A percentile compares a stretch with the other conserved stretches of the same genome.
phyloP scores from a whole-genome alignment of 306 rosid species.

The Fragaria nilgerrensis region DNA sequence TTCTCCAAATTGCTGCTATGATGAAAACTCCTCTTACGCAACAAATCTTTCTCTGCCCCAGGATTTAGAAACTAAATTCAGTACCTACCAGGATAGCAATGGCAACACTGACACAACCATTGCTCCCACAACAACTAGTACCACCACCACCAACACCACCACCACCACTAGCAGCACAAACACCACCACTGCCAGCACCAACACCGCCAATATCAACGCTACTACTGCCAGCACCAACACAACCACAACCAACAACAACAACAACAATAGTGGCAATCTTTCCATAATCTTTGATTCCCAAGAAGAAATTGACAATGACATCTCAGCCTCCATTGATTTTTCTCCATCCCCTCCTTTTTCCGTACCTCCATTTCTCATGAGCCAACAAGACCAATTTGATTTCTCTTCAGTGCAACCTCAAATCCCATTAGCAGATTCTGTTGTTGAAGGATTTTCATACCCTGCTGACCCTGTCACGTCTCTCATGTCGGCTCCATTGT shows the following conservation, averaged over 20 bases:
- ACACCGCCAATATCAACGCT: slow-evolving; percentile 28
- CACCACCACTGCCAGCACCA: slow-evolving; percentile 24
- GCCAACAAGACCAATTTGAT: slow-evolving; percentile 55
- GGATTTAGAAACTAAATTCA: slow-evolving; percentile 47
- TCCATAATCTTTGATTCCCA: slow-evolving; percentile 67
- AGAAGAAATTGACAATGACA: slow-evolving; percentile 82
- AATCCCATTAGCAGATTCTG: slow-evolving; percentile 43
- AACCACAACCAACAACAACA: slow-evolving; percentile 25
- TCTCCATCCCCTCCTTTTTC: slow-evolving; percentile 61
- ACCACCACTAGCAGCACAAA: slow-evolving; percentile 16
- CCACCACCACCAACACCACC: slow-evolving; percentile 17
- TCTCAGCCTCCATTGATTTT: slow-evolving; percentile 87
- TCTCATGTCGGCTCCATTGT: slow-evolving; percentile 46
- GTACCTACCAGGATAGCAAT: slow-evolving; percentile 34
- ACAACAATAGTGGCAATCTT: slow-evolving; percentile 40
- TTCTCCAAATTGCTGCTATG: slow-evolving; percentile 69
- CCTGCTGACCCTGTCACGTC: slow-evolving; percentile 35
- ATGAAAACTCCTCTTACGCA: slow-evolving; percentile 60
- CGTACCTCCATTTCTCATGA: slow-evolving; percentile 42
- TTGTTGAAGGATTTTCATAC: slow-evolving; percentile 58
- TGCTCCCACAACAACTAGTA: slow-evolving; percentile 23
- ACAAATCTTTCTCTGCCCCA: slow-evolving; percentile 43
- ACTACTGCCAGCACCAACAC: slow-evolving; percentile 21
- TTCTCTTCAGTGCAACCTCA: slow-evolving; percentile 53
- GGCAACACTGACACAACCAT: slow-evolving; percentile 28